Percentiles rank a stretch among this genome's conserved stretches.
phyloP scores from a whole-genome alignment of 306 rosid genomes.

The Spatholobus suberectus region DNA sequence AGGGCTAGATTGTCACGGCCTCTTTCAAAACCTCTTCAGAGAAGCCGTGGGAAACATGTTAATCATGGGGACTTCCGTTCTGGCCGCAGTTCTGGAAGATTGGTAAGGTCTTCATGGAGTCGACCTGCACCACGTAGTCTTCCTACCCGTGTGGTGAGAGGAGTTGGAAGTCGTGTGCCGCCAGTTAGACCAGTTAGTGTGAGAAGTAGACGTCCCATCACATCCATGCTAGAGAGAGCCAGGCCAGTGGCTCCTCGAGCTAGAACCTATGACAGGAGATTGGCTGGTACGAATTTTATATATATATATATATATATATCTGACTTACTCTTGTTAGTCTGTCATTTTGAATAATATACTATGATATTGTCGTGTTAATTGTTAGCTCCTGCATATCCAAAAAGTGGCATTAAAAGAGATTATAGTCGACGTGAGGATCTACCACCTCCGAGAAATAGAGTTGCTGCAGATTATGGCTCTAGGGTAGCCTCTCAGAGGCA shows the following conservation, averaged over 20 bases:
- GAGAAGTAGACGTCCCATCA: slow-evolving; percentile 73
- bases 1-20: slow-evolving; percentile 83
- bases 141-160: slow-evolving; percentile 63
- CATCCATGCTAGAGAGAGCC: slow-evolving; percentile 61
- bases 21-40: slow-evolving; percentile 69
- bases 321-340: slow-evolving; percentile 29
- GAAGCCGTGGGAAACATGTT: slow-evolving; percentile 70
- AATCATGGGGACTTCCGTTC: slow-evolving; percentile 67
- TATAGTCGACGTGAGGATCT: slow-evolving; percentile 74
- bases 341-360: slow-evolving; percentile 20
- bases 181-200: slow-evolving; percentile 65
- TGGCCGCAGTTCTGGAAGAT: slow-evolving; percentile 56
- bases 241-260: slow-evolving; percentile 71
- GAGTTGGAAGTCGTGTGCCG: slow-evolving; percentile 61
- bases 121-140: slow-evolving; percentile 57
- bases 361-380: slow-evolving; percentile 12
- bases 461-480: slow-evolving; percentile 65
- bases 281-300: slow-evolving; percentile 57
- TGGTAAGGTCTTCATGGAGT: slow-evolving; percentile 63
- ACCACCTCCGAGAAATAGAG: slow-evolving; percentile 82
- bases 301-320: neutral
- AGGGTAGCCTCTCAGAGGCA: slow-evolving; percentile 75
- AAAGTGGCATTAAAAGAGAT: slow-evolving; percentile 81
- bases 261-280: slow-evolving; percentile 81
- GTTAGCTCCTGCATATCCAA: slow-evolving; percentile 73